Evolutionary conservation across 1,139 yeast genomes (phyloP), one percentile per base, ranked within the genome.

Genomic region (Candida sp.): DNA sequence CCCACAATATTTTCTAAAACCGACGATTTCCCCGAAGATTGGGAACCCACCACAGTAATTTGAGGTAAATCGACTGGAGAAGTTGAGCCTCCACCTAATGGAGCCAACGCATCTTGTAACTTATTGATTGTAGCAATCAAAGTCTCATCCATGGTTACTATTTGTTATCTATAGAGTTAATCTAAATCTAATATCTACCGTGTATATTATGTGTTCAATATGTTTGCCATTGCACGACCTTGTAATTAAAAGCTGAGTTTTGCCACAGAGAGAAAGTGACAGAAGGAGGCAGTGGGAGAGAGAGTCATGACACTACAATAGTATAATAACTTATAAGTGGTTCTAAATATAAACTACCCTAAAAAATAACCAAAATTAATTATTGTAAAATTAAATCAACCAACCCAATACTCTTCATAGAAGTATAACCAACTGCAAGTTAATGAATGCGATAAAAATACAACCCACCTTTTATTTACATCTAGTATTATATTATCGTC

Each of bases 21-120:
- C 5, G 97, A 89, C 33, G 96, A 86, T 65, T 91, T 91, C 54
- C 97, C 98, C 53, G 93, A 82, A 36, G 96, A 87, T 65, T 91
- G 98, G 2, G 97, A 89, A 37, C 98, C 97, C 35, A 91, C 97
- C 32, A 91, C 98, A 4, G 97, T 90, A 58, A 91, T 91, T 66
- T 91, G 97, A 22, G 98, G 98, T 56, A 91, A 75, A 67, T 93
- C 99, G 45, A 86, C 87, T 8, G 95, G 93, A 1, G 91, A 84
- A 35, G 82, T 72, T 12, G 89, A 83, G 8, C 95, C 93, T 25
- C 88, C 91, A 40, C 98, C 96, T 46, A 93, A 73, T 19, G 97
- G 95, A 5, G 97, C 96, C 62, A 91, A 77, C 5, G 98, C 99
- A 61, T 84, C 96, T 66, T 89, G 97, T 50, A 89, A 76, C 66